phyloP scores from a whole-genome alignment of 176 grass and related monocot genomes.

The Juncus effusus region DNA sequence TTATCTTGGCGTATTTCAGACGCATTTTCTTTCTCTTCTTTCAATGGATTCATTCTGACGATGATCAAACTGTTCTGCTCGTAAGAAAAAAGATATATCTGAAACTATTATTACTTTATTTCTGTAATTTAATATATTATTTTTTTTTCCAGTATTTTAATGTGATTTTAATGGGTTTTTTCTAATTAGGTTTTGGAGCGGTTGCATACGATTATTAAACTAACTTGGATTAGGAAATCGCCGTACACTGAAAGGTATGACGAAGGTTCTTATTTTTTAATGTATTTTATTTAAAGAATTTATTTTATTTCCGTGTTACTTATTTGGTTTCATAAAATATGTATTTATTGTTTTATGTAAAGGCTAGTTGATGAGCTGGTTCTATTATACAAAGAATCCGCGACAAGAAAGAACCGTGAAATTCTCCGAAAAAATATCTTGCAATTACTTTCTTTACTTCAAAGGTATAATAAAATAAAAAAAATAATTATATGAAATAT shows the following conservation, averaged over 20 bases:
- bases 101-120: not conserved
- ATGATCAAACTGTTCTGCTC: constrained; percentile 67
- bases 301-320: not conserved
- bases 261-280: not conserved
- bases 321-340: not conserved
- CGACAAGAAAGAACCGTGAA: constrained; percentile 52
- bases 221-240: constrained; percentile 86
- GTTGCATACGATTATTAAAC: constrained; percentile 52
- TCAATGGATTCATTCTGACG: constrained; percentile 84
- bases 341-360: not conserved
- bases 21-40: constrained; percentile 86
- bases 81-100: constrained; percentile 38
- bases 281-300: constrained; percentile 6
- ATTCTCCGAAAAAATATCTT: constrained; percentile 44
- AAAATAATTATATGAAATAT: not conserved
- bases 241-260: constrained; percentile 63
- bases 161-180: not conserved
- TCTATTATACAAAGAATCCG: constrained; percentile 82
- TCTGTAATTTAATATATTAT: not conserved
- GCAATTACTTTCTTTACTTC: constrained; percentile 48
- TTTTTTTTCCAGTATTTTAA: not conserved
- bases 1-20: constrained; percentile 79
- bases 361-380: constrained; percentile 81
- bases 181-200: constrained; percentile 58
- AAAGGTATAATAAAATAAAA: constrained; percentile 45